These are phyloP conservation scores for Chytriomyces hyalinus DNA, from an alignment of 192 early-diverging fungal genomes.

Conservation along the genomic window DNA sequence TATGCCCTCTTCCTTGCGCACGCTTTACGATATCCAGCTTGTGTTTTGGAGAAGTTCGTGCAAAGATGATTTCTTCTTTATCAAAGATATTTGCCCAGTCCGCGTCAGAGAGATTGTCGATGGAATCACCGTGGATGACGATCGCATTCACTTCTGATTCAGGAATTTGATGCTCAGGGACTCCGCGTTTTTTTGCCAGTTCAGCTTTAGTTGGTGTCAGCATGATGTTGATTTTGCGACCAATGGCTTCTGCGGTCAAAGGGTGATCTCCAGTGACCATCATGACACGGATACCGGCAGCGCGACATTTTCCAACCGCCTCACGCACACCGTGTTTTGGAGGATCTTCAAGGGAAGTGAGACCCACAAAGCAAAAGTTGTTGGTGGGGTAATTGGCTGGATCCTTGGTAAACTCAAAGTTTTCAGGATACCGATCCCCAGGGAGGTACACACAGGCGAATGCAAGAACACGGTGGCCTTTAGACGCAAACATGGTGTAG, in stretches of 20 bases:
- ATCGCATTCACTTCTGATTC: slow-evolving; percentile 75
- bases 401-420: slow-evolving; percentile 78
- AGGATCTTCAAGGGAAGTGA: slow-evolving; percentile 90
- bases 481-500: slow-evolving; percentile 79
- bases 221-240: slow-evolving; percentile 87
- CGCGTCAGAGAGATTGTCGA: slow-evolving; percentile 73
- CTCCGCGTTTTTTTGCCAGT: slow-evolving; percentile 73
- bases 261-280: slow-evolving; percentile 99
- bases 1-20: slow-evolving; percentile 88
- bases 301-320: slow-evolving; percentile 85
- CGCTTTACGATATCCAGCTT: slow-evolving; percentile 94
- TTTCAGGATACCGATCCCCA: slow-evolving; percentile 64
- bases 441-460: slow-evolving; percentile 84
- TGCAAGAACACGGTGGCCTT: slow-evolving; percentile 89
- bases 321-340: slow-evolving; percentile 94
- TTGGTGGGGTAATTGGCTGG: slow-evolving; percentile 69
- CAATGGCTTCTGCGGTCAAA: slow-evolving; percentile 90
- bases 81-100: slow-evolving; percentile 87
- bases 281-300: slow-evolving; percentile 91
- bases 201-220: slow-evolving; percentile 82
- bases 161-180: slow-evolving; percentile 53
- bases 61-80: slow-evolving; percentile 88
- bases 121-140: slow-evolving; percentile 80
- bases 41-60: slow-evolving; percentile 89
- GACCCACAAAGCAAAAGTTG: slow-evolving; percentile 74